phyloP scores from a whole-genome alignment of 495 filamentous ascomycete genomes.

The Lepidopterella palustris region DNA sequence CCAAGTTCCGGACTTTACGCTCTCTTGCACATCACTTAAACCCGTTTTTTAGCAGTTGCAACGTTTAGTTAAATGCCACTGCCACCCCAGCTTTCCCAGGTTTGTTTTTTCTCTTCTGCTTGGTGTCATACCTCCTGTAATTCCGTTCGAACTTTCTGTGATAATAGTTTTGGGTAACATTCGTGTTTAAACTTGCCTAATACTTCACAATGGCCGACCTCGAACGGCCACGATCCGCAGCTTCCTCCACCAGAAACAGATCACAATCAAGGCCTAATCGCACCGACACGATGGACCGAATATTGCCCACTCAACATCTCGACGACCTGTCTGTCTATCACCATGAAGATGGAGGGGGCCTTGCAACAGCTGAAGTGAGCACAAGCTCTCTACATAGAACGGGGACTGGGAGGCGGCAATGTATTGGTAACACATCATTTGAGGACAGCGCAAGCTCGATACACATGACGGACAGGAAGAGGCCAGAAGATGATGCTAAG shows the following conservation, averaged over 20 bases:
- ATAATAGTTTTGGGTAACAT: no score
- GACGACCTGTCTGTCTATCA: slow-evolving; percentile 32
- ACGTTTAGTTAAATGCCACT: no score
- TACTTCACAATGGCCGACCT: neutral
- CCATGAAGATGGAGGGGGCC: slow-evolving; percentile 16
- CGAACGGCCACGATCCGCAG: neutral
- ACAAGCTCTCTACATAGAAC: neutral
- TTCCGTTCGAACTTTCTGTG: no score
- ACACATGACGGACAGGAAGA: neutral
- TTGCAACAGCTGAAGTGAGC: neutral
- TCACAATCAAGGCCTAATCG: slow-evolving; percentile 20
- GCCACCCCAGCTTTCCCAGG: no score
- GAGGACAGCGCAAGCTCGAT: slow-evolving; percentile 5
- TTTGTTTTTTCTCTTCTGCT: no score
- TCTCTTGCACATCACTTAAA: no score
- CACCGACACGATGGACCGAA: slow-evolving; percentile 12
- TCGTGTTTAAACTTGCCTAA: no score
- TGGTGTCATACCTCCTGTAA: no score
- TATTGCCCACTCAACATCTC: slow-evolving; percentile 21
- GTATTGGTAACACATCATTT: slow-evolving; percentile 9
- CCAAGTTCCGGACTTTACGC: no score
- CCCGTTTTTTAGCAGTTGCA: no score
- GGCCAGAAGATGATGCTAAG: neutral
- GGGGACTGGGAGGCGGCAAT: neutral
- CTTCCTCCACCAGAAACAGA: neutral